Evolutionary conservation across 192 early-diverging fungal genomes (phyloP).

Genomic region (Backusella psychrophila): DNA sequence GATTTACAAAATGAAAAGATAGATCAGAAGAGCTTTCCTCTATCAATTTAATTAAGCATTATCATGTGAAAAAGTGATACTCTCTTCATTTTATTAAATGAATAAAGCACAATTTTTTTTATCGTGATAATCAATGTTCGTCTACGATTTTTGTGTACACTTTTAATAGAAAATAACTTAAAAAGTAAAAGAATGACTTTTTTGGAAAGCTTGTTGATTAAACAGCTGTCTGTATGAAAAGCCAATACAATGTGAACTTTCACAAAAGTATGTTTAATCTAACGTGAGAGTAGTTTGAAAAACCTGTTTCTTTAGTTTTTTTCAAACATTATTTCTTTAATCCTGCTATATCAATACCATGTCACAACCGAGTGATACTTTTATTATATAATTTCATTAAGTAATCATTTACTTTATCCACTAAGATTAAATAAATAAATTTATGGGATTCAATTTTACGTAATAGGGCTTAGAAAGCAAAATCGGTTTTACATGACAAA

Average conservation of each 20-base stretch:
- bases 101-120: not conserved
- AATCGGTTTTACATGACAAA: too few species aligned
- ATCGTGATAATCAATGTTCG: not conserved
- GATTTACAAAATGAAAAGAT: not conserved
- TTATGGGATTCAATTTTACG: too few species aligned
- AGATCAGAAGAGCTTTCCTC: not conserved
- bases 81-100: not conserved
- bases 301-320: too few species aligned
- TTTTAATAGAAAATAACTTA: not conserved
- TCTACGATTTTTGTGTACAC: not conserved
- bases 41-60: not conserved
- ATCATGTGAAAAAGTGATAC: not conserved
- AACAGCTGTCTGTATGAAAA: not conserved
- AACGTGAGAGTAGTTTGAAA: too few species aligned
- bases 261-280: too few species aligned
- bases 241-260: too few species aligned
- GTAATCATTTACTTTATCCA: too few species aligned
- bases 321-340: not conserved
- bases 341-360: not conserved
- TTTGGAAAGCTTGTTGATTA: not conserved
- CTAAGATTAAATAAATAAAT: too few species aligned
- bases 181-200: constrained; percentile 10
- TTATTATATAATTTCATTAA: not conserved
- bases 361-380: not conserved
- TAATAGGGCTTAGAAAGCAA: too few species aligned